These are phyloP conservation scores for Sporothrix variecibatus DNA, from an alignment of 2,329 filamentous ascomycete species.

Conservation along the genomic window DNA sequence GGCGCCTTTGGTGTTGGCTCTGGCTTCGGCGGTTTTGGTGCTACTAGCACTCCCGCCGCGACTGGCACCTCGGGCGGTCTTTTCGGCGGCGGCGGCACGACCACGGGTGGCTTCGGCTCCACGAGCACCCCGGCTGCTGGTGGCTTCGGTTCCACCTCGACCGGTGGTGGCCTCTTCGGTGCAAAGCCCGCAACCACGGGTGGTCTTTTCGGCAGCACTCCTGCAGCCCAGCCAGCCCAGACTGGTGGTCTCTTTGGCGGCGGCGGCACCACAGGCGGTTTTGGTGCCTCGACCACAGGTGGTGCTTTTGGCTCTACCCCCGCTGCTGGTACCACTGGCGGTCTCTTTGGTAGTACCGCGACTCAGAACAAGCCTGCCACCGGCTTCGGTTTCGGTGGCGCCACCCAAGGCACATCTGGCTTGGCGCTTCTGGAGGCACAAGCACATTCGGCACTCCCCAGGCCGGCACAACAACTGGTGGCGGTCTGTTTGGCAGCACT, in stretches of 20 bases:
- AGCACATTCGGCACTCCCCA: conserved; percentile 34
- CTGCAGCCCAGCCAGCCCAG: conserved; percentile 16
- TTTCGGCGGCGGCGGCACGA: conserved; percentile 44
- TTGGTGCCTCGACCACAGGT: conserved; percentile 31
- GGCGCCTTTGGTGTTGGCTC: conserved; percentile 75
- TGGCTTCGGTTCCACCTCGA: conserved; percentile 43
- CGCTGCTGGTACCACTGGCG: conserved; percentile 31
- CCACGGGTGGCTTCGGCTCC: conserved; percentile 41
- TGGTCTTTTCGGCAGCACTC: conserved; percentile 43
- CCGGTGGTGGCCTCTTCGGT: conserved; percentile 44
- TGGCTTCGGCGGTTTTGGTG: conserved; percentile 53
- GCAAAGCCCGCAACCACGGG: conserved; percentile 30
- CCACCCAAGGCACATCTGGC: conserved; percentile 41
- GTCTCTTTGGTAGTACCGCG: conserved; percentile 37
- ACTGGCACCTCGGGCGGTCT: conserved; percentile 41
- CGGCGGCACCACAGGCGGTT: conserved; percentile 32
- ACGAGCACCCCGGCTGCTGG: conserved; percentile 32
- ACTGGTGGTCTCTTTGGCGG: conserved; percentile 18
- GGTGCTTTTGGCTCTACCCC: conserved; percentile 33
- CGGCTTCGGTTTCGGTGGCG: conserved; percentile 33
- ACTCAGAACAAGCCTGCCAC: conserved; percentile 36
- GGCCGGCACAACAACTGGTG: conserved; percentile 34
- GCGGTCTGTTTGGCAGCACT: conserved; percentile 49
- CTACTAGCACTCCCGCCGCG: conserved; percentile 43
- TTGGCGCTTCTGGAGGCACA: conserved; percentile 43